Base-by-base conservation (phyloP, 2,329 filamentous ascomycete genomes). In the Apiospora saccharicola region DNA sequence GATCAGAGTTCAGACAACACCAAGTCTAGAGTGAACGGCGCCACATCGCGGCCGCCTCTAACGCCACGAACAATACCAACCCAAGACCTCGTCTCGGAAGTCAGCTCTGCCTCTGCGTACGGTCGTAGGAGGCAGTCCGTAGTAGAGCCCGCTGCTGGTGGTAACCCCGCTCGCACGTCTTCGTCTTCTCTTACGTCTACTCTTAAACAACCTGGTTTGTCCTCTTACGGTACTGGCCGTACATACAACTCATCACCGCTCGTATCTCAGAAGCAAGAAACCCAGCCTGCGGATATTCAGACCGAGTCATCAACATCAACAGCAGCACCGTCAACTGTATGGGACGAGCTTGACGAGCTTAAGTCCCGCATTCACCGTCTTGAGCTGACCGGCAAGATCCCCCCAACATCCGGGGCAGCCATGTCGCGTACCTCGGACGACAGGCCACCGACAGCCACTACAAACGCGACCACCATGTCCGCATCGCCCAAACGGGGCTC, bases 341-440 rank as follows among this genome's bases (percentile, higher is more conserved):
- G 96, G 96, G 96, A 98, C 80, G 96, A 99, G 82, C 85, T 99
- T 41, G 96, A 98, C 77, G 96, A 98, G 75, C 85, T 99, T 67
- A 98, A 98, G 81, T 96, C 94, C 53, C 91, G 96, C 43, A 98
- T 99, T 77, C 92, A 94, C 77, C 93, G 94, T 73, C 88, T 99
- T 13, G 96, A 98, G 81, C 83, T 97, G 76, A 97, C 94, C 2
- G 95, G 95, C 72, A 98, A 97, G 82, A 85, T 96, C 46, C 95
- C 95, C 0, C 85, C 94, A 0, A 95, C 93, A 1, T 96, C 95
- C 3, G 93, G 92, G 47, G 94, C 94, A 2, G 93, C 94, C 2
- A 92, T 95, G 79, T 92, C 92, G 6, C 89, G 91, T 75, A 88
- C 90, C 13, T 92, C 92, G 0, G 92, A 92, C 47, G 96, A 98